Conservation (phyloP, 441 rosid species). For the Theobroma grandiflorum region DNA sequence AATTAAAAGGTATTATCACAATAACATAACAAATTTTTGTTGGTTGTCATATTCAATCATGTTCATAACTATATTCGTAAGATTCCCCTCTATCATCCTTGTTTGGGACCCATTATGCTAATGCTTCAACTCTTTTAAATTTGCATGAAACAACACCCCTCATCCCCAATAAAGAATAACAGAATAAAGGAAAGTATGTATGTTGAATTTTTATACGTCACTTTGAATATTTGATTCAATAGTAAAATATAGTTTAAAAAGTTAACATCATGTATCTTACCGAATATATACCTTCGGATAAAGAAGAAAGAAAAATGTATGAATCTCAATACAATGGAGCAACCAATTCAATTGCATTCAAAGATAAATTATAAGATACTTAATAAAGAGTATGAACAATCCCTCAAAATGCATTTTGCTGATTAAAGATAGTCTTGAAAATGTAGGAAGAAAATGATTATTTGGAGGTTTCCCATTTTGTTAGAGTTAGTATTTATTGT, state of each 20-base stretch:
- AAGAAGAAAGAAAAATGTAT: too few species aligned
- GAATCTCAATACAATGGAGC: too few species aligned
- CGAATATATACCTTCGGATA: too few species aligned
- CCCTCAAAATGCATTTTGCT: too few species aligned
- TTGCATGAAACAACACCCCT: not conserved
- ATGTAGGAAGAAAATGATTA: not conserved
- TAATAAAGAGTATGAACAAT: too few species aligned
- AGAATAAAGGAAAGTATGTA: not conserved
- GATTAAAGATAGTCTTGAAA: too few species aligned
- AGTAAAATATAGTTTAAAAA: too few species aligned
- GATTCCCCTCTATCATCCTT: slow-evolving; percentile 28
- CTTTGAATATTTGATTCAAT: too few species aligned
- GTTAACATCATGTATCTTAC: too few species aligned
- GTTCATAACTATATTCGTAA: slow-evolving; percentile 1
- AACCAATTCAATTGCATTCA: too few species aligned
- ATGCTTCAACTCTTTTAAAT: not conserved
- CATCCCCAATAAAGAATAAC: not conserved
- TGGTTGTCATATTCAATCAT: slow-evolving; percentile 25
- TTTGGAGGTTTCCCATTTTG: not conserved
- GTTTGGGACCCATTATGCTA: not conserved
- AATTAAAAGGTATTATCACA: not conserved
- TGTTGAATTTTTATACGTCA: too few species aligned
- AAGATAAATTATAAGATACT: too few species aligned
- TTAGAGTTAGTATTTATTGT: not conserved
- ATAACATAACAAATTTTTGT: not conserved